phyloP scores from a whole-genome alignment of 768 basidiomycete genomes.

The Leccinum subgranulosum region DNA sequence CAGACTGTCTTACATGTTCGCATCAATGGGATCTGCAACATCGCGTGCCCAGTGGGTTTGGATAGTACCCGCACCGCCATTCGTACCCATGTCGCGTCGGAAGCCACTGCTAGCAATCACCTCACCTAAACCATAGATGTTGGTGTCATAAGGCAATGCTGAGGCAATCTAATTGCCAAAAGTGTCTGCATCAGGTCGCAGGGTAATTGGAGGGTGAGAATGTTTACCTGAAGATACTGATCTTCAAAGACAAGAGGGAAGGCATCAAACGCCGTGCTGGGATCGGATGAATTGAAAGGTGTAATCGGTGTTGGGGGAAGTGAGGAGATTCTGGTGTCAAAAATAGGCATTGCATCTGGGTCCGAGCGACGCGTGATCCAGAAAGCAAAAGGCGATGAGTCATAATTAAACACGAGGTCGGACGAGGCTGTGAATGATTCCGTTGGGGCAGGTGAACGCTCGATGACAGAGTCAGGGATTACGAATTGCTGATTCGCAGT shows the following conservation, averaged over 20 bases:
- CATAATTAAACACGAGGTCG: constrained; percentile 69
- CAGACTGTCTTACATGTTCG: constrained; percentile 53
- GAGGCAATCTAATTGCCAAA: constrained; percentile 49
- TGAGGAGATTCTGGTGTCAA: constrained; percentile 65
- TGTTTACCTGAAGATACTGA: constrained; percentile 65
- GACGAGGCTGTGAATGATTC: constrained; percentile 39
- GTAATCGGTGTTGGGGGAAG: constrained; percentile 58
- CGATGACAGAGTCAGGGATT: constrained; percentile 53
- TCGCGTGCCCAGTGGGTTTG: constrained; percentile 72
- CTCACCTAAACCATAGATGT: constrained; percentile 80
- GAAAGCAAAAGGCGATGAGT: constrained; percentile 66
- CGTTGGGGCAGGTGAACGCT: constrained; percentile 38
- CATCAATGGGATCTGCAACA: constrained; percentile 57
- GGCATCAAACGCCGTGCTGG: constrained; percentile 56
- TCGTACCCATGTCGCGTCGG: constrained; percentile 53
- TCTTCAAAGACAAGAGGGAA: constrained; percentile 78
- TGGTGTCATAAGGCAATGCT: constrained; percentile 60
- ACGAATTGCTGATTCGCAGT: constrained; percentile 60
- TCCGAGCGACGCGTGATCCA: constrained; percentile 73
- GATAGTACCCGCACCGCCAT: constrained; percentile 50
- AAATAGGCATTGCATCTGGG: constrained; percentile 53
- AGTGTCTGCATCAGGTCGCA: background rate
- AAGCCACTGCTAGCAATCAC: constrained; percentile 68
- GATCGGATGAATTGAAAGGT: constrained; percentile 50
- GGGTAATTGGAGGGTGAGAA: background rate